Evolutionary conservation across 1,284 basidiomycete species (phyloP).

Genomic region (Leccinum proximum): DNA sequence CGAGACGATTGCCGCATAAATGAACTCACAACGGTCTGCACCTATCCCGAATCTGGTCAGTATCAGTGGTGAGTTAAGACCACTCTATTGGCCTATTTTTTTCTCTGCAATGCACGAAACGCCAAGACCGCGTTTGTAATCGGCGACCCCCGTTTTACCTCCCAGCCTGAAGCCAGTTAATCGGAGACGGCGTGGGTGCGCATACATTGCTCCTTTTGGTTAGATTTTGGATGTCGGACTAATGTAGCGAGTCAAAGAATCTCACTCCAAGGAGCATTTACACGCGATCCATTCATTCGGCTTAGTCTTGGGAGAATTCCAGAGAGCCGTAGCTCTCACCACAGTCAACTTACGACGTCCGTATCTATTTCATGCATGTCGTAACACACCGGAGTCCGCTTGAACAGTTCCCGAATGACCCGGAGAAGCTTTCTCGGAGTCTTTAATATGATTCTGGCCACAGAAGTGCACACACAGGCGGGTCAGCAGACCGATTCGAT

Average conservation of each 20-base stretch:
- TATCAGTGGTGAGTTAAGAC: neutral
- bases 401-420: neutral
- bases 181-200: conserved; percentile 6
- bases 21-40: neutral
- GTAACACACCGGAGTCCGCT: neutral
- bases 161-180: conserved; percentile 1
- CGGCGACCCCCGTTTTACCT: conserved; percentile 5
- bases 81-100: neutral
- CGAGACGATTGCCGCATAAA: neutral
- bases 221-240: neutral
- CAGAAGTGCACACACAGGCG: neutral
- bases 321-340: conserved; percentile 7
- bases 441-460: neutral
- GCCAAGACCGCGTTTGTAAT: neutral
- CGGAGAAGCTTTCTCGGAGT: neutral
- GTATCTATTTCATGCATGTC: neutral
- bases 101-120: neutral
- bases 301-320: neutral
- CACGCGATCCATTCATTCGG: neutral
- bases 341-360: conserved; percentile 5
- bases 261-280: conserved; percentile 9
- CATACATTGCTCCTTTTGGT: neutral
- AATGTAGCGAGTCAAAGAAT: no score
- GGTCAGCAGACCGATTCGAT: neutral
- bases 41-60: conserved; percentile 1